phyloP scores from a whole-genome alignment of 192 early-diverging fungal species.

The Thamnidium elegans region DNA sequence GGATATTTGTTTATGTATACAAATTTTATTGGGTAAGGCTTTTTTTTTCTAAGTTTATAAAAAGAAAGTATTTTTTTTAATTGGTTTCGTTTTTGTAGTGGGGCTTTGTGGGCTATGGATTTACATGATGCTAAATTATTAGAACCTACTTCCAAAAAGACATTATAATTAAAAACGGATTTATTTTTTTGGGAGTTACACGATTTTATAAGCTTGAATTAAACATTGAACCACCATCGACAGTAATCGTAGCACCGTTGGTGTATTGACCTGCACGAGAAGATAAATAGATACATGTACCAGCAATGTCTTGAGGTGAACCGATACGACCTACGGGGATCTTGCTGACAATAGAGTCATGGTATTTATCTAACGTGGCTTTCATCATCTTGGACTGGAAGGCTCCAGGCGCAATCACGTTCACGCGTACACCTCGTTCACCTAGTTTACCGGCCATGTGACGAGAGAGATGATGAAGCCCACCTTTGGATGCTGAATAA shows the following conservation, averaged over 20 bases:
- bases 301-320: conserved; percentile 81
- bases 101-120: conserved; percentile 11
- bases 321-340: conserved; percentile 81
- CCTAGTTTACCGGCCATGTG: conserved; percentile 67
- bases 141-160: not conserved
- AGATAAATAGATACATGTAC: conserved; percentile 75
- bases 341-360: conserved; percentile 48
- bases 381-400: conserved; percentile 82
- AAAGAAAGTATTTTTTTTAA: not conserved
- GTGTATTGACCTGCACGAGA: conserved; percentile 74
- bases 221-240: conserved; percentile 74
- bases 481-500: conserved; percentile 79
- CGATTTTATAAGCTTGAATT: conserved; percentile 43
- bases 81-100: too few relatives aligned
- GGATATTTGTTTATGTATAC: conserved; percentile 50
- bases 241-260: conserved; percentile 76
- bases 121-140: conserved; percentile 13
- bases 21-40: conserved; percentile 51
- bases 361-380: conserved; percentile 50
- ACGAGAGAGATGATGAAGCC: conserved; percentile 69
- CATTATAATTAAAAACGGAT: too few relatives aligned
- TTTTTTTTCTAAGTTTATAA: too few relatives aligned
- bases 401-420: conserved; percentile 68
- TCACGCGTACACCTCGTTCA: conserved; percentile 55
- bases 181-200: too few relatives aligned